A percentile compares a stretch with the other conserved stretches of the same genome.
Conservation (phyloP, 2,329 filamentous ascomycete species). For the Penicillium sp. region DNA sequence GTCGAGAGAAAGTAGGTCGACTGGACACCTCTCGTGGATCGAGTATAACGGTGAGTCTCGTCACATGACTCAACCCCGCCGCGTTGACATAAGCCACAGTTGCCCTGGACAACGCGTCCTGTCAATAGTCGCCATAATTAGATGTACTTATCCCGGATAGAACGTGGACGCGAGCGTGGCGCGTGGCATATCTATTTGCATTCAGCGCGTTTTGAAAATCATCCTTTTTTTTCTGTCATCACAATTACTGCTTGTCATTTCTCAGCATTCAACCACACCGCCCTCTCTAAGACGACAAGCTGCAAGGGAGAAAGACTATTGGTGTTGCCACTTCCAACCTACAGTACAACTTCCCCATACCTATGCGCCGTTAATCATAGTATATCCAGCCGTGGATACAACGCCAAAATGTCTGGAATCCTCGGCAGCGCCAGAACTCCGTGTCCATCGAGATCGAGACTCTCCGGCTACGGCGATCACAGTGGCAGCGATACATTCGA, state of each 20-base stretch:
- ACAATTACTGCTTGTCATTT: background rate
- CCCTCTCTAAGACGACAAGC: conserved; percentile 11
- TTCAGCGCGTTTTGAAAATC: background rate
- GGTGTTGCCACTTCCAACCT: background rate
- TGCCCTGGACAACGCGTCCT: conserved; percentile 16
- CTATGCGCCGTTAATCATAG: conserved; percentile 6
- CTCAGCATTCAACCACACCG: conserved; percentile 9
- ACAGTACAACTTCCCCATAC: background rate
- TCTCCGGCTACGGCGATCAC: conserved; percentile 19
- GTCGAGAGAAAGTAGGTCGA: no score
- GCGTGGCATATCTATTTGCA: background rate
- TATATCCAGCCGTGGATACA: background rate
- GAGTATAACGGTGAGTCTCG: background rate
- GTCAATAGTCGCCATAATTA: conserved; percentile 12
- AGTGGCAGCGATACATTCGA: conserved; percentile 21
- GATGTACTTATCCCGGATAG: background rate
- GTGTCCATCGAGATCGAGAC: conserved; percentile 30
- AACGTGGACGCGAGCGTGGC: conserved; percentile 7
- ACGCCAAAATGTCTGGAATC: conserved; percentile 26
- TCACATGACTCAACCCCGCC: background rate
- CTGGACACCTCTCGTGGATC: no score
- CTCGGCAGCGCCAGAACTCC: conserved; percentile 33
- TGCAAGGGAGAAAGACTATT: conserved; percentile 13
- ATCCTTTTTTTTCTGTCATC: background rate
- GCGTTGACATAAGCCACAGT: conserved; percentile 10